Evolutionary conservation across 2,329 filamentous ascomycete species (phyloP).

Genomic region (Verruconis gallopava): DNA sequence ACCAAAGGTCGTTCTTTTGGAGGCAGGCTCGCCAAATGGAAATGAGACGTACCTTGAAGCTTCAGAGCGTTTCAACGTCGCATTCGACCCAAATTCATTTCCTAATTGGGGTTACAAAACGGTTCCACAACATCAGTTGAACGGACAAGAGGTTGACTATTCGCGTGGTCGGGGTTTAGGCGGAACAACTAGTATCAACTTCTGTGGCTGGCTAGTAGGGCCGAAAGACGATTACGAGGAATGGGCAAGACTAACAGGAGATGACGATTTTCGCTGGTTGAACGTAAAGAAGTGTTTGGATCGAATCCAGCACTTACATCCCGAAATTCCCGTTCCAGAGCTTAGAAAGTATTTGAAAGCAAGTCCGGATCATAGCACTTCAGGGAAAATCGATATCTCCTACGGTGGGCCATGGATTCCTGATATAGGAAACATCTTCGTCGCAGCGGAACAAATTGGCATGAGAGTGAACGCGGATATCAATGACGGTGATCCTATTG

Average conservation of each 20-base stretch:
- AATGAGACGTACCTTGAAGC: constrained; percentile 22
- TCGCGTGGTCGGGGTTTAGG: constrained; percentile 18
- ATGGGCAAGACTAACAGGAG: constrained; percentile 43
- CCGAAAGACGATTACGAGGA: constrained; percentile 48
- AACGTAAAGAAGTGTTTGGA: constrained; percentile 29
- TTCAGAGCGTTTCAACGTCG: constrained; percentile 41
- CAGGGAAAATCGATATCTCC: constrained; percentile 35
- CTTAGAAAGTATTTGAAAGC: constrained; percentile 26
- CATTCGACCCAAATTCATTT: constrained; percentile 29
- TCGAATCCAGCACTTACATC: constrained; percentile 19
- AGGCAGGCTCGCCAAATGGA: constrained; percentile 2
- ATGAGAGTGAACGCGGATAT: constrained; percentile 40
- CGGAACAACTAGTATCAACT: background rate
- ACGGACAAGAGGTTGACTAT: constrained; percentile 26
- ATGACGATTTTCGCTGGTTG: constrained; percentile 44
- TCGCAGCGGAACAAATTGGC: constrained; percentile 30
- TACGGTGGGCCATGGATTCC: constrained; percentile 38
- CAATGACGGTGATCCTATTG: constrained; percentile 46
- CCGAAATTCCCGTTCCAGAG: constrained; percentile 37
- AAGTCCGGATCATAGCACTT: constrained; percentile 33
- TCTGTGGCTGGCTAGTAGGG: constrained; percentile 39
- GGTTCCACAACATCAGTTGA: constrained; percentile 23
- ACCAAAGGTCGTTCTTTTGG: constrained; percentile 1
- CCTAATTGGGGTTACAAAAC: constrained; percentile 39
- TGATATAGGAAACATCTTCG: constrained; percentile 37